A percentile compares a stretch with the other conserved stretches of the same genome.
These are phyloP conservation scores for Suillus americanus DNA, from an alignment of 768 basidiomycete genomes.

Conservation along the genomic window DNA sequence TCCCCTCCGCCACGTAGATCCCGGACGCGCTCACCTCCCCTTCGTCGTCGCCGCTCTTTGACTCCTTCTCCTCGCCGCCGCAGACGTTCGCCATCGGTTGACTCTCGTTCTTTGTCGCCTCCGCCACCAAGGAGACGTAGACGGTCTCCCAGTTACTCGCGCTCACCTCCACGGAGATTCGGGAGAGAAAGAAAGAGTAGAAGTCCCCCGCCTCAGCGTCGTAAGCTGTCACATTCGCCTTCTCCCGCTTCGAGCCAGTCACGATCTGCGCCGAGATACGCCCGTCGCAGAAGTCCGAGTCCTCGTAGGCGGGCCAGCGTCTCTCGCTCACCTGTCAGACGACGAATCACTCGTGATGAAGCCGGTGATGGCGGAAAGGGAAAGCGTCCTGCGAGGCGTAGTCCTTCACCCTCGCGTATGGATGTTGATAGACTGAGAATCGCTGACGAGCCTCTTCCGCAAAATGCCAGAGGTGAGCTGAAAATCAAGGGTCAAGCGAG, in stretches of 20 bases:
- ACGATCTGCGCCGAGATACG: conserved; percentile 39
- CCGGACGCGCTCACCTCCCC: conserved; percentile 42
- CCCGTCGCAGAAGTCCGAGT: conserved; percentile 47
- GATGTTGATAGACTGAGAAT: conserved; percentile 23
- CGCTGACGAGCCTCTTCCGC: conserved; percentile 30
- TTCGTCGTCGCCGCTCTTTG: conserved; percentile 35
- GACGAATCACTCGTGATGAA: conserved; percentile 28
- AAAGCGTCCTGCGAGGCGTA: conserved; percentile 25
- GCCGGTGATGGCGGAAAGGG: conserved; percentile 14
- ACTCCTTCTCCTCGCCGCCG: conserved; percentile 42
- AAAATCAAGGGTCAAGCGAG: conserved; percentile 77
- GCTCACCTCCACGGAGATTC: conserved; percentile 43
- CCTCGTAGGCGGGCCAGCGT: conserved; percentile 32
- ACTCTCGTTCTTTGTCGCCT: conserved; percentile 26
- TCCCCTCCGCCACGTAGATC: conserved; percentile 41
- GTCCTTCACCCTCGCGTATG: conserved; percentile 23
- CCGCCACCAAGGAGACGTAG: conserved; percentile 38
- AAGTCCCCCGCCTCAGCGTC: conserved; percentile 47
- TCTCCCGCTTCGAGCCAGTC: conserved; percentile 41
- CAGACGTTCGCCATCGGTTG: conserved; percentile 30
- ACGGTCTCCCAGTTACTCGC: conserved; percentile 48
- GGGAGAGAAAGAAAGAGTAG: conserved; percentile 45
- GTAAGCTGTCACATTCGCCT: conserved; percentile 30
- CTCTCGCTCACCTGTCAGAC: conserved; percentile 36
- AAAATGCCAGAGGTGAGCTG: conserved; percentile 46